Evolutionary conservation across 768 basidiomycete genomes (phyloP).

Genomic region (Russula virescens): DNA sequence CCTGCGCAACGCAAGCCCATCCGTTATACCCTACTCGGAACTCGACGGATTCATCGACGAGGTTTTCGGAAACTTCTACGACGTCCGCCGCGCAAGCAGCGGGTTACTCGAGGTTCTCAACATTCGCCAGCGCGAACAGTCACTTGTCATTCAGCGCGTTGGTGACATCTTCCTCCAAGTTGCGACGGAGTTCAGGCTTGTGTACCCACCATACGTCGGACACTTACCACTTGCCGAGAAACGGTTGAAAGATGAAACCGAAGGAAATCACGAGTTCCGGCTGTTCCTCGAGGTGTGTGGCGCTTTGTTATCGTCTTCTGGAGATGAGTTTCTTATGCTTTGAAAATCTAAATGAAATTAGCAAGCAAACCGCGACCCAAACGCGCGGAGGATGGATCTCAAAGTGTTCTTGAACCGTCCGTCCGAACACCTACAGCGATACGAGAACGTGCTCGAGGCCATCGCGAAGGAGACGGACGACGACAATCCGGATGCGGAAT

Average conservation of each 20-base stretch:
- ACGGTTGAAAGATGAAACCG: conserved; percentile 79
- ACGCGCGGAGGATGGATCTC: conserved; percentile 58
- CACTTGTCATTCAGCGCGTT: conserved; percentile 73
- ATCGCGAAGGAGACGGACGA: conserved; percentile 76
- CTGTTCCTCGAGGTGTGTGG: conserved; percentile 73
- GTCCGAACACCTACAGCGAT: conserved; percentile 76
- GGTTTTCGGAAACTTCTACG: conserved; percentile 84
- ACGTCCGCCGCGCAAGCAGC: conserved; percentile 78
- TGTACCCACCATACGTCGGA: conserved; percentile 82
- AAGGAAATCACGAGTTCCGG: conserved; percentile 73
- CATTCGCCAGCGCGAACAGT: conserved; percentile 79
- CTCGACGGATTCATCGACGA: conserved; percentile 84
- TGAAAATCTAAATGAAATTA: conserved; percentile 10
- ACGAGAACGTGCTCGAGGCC: conserved; percentile 80
- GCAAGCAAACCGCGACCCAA: conserved; percentile 46
- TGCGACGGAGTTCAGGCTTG: conserved; percentile 79
- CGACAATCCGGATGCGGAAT: conserved; percentile 79
- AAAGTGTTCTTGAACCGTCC: conserved; percentile 77
- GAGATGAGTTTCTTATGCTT: neutral
- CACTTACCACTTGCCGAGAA: conserved; percentile 83
- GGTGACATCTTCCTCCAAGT: conserved; percentile 87
- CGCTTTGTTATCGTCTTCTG: neutral
- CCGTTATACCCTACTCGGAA: conserved; percentile 47
- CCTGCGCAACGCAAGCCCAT: conserved; percentile 47
- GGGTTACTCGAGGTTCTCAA: conserved; percentile 81